Evolutionary conservation across 2,329 filamentous ascomycete genomes (phyloP), one percentile per base, ranked within the genome.

Genomic region (Cladosporium sp.): DNA sequence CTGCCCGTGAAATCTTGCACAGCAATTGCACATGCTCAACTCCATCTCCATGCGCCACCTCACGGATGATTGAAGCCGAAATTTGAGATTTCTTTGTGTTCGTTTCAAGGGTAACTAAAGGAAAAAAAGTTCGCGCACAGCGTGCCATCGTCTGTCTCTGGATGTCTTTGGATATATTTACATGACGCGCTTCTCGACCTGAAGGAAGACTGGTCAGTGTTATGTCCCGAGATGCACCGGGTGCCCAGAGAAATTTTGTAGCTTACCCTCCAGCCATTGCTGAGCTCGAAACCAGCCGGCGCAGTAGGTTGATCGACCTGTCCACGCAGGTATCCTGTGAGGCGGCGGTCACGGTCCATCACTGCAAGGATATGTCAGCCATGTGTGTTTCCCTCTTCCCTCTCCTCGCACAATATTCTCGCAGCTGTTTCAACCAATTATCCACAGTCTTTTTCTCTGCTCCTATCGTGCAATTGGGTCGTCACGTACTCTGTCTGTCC

Each of bases 241-340:
- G 11, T 63, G 24, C 8, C 36, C 14, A 18, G 11, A 1, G 26
- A 44, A 30, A 12, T 47, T 12, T 1, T 14, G 18, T 41, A 26
- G 75, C 83, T 66, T 83, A 89, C 87, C 83, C 85, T 87, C 87
- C 87, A 90, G 69, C 85, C 85, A 78, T 88, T 88, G 84, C 85
- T 89, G 74, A 89, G 76, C 78, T 89, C 87, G 79, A 89, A 90
- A 68, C 87, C 87, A 65, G 81, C 78, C 32, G 87, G 87, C 34
- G 87, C 87, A 66, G 80, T 78, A 57, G 83, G 80, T 69, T 82
- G 85, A 78, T 87, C 86, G 65, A 86, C 86, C 75, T 90, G 87
- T 67, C 86, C 87, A 78, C 87, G 81, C 73, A 84, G 74, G 69
- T 81, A 84, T 64, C 87, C 87, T 49, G 87, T 90, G 72, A 90